These are phyloP conservation scores for Coemansia sp. DNA, from an alignment of 371 early-diverging fungal species.

Conservation along the genomic window DNA sequence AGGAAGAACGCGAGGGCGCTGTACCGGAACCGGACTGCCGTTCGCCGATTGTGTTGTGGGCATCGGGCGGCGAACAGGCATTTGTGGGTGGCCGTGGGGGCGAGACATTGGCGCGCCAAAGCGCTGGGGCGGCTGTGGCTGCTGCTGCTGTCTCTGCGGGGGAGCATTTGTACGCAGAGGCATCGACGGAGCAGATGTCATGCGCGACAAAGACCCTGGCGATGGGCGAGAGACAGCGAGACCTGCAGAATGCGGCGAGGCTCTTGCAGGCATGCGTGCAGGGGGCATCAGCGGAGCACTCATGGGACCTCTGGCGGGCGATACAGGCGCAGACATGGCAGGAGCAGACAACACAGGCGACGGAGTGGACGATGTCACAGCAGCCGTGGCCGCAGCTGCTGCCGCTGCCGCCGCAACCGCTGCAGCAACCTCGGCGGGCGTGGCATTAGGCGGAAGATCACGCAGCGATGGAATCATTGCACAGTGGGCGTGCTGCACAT, in stretches of 20 bases:
- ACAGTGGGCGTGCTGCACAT: conserved; percentile 84
- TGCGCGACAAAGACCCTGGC: conserved; percentile 7
- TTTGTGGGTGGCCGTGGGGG: not conserved
- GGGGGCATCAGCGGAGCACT: not conserved
- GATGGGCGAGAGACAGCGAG: not conserved
- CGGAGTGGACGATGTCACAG: conserved; percentile 7
- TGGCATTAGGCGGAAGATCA: conserved; percentile 45
- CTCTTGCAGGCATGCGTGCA: not conserved
- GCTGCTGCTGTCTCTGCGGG: conserved; percentile 5
- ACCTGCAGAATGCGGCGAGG: not conserved
- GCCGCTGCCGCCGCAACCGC: conserved; percentile 50
- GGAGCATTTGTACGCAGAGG: conserved; percentile 2
- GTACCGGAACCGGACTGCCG: not conserved
- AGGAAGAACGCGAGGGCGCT: not conserved
- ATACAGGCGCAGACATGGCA: conserved; percentile 12
- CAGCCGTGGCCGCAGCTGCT: conserved; percentile 33
- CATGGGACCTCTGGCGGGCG: conserved; percentile 6
- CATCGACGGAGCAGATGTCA: conserved; percentile 8
- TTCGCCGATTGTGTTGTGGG: not conserved
- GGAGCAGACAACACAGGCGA: conserved; percentile 21
- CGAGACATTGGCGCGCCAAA: not conserved
- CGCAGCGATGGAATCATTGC: conserved; percentile 52
- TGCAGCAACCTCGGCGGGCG: conserved; percentile 49
- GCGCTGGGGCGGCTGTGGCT: conserved; percentile 3
- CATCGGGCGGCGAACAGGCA: not conserved